These are phyloP conservation scores for Diplodia intermedia DNA, from an alignment of 2,329 filamentous ascomycete genomes.

Conservation along the genomic window DNA sequence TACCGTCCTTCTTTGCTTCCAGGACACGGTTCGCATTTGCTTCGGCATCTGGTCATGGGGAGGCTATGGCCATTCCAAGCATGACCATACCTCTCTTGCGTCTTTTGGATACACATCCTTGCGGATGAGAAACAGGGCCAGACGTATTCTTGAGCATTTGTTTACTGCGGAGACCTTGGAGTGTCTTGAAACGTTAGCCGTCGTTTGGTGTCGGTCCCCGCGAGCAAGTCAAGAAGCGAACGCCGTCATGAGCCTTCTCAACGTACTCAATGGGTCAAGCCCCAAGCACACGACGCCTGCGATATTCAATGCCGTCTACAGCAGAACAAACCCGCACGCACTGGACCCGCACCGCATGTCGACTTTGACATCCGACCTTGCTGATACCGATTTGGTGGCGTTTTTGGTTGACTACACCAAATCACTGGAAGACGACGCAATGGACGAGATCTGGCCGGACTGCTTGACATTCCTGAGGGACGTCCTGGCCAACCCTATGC, in stretches of 20 bases:
- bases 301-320: constrained; percentile 95
- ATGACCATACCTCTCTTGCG: constrained; percentile 73
- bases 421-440: constrained; percentile 92
- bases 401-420: constrained; percentile 91
- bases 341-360: constrained; percentile 83
- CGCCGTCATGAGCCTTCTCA: constrained; percentile 83
- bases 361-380: constrained; percentile 83
- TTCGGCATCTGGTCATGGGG: constrained; percentile 96
- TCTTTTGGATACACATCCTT: constrained; percentile 92
- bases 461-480: constrained; percentile 91
- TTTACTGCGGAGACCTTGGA: constrained; percentile 92
- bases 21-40: constrained; percentile 91
- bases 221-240: constrained; percentile 60
- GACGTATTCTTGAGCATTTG: constrained; percentile 87
- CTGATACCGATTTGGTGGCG: constrained; percentile 81
- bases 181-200: constrained; percentile 88
- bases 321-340: constrained; percentile 82
- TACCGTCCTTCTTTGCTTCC: constrained; percentile 93
- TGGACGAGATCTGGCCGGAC: constrained; percentile 98
- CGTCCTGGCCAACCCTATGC: constrained; percentile 89
- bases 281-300: constrained; percentile 92
- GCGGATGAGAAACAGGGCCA: constrained; percentile 86
- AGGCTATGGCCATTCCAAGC: constrained; percentile 63
- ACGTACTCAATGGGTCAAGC: constrained; percentile 87
- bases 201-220: constrained; percentile 73